Conservation (phyloP, 805 yeast species). For the Candida ponderosae region DNA sequence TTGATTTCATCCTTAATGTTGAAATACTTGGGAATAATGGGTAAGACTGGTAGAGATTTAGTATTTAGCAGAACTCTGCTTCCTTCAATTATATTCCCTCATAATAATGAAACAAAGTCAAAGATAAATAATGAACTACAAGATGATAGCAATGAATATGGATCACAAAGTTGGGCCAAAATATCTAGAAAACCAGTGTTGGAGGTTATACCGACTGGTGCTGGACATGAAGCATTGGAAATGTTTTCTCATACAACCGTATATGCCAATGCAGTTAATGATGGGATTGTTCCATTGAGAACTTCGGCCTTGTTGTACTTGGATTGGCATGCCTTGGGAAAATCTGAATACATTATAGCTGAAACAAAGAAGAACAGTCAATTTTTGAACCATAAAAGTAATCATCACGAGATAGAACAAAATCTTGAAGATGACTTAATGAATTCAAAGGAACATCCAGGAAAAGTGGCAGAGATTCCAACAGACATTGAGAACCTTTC, state of each 20-base stretch:
- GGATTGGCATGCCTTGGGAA: constrained; percentile 72
- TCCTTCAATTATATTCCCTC: constrained; percentile 16
- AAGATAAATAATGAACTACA: constrained; percentile 2
- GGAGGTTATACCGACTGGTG: constrained; percentile 67
- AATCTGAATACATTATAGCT: constrained; percentile 28
- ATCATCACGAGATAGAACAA: no score
- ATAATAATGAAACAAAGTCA: constrained; percentile 18
- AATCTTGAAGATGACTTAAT: no score
- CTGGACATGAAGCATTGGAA: constrained; percentile 57
- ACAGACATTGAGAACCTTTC: no score
- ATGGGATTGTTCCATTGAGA: constrained; percentile 92
- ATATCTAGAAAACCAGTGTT: constrained; percentile 51
- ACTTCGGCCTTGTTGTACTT: constrained; percentile 81
- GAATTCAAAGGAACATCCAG: no score
- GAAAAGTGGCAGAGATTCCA: no score
- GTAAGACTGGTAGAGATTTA: constrained; percentile 86
- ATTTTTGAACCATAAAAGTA: no score
- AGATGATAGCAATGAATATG: not conserved
- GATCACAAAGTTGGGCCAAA: no score
- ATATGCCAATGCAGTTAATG: constrained; percentile 86
- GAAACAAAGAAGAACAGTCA: no score
- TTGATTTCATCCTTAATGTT: not conserved
- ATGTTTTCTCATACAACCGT: constrained; percentile 64
- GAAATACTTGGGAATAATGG: constrained; percentile 82
- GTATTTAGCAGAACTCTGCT: constrained; percentile 46